A percentile compares a stretch with the other conserved stretches of the same genome.
Evolutionary conservation across 495 filamentous ascomycete genomes (phyloP).

Genomic region (Amphirosellinia nigrospora): DNA sequence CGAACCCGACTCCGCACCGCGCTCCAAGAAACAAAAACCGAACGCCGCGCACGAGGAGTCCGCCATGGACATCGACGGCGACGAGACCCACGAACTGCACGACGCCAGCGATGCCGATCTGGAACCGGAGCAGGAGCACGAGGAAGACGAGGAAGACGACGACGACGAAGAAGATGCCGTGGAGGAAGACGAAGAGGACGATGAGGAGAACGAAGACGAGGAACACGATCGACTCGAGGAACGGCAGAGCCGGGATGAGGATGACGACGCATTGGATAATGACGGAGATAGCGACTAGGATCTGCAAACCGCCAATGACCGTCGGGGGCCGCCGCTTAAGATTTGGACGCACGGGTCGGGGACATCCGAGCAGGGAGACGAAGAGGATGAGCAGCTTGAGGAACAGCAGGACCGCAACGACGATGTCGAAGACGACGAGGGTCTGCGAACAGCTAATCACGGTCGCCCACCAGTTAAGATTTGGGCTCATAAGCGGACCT

Average conservation of each 20-base stretch:
- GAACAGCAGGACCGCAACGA: constrained; percentile 52
- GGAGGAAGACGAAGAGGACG: constrained; percentile 55
- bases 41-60: constrained; percentile 37
- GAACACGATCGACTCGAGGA: constrained; percentile 49
- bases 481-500: neutral
- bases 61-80: constrained; percentile 45
- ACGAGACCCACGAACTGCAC: constrained; percentile 47
- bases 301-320: neutral
- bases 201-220: constrained; percentile 50
- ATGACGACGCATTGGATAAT: constrained; percentile 71
- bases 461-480: neutral
- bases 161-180: constrained; percentile 53
- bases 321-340: too few species aligned
- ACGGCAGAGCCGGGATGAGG: constrained; percentile 48
- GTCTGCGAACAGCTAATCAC: neutral
- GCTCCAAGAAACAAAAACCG: constrained; percentile 50
- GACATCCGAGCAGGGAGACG: constrained; percentile 52
- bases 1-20: constrained; percentile 28
- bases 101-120: constrained; percentile 57
- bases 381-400: constrained; percentile 47
- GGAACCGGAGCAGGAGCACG: constrained; percentile 59
- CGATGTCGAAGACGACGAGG: constrained; percentile 64
- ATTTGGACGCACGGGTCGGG: too few species aligned
- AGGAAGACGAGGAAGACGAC: constrained; percentile 61
- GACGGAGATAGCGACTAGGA: constrained; percentile 61